These are phyloP conservation scores for Scenedesmus sp. DNA, from an alignment of 163 green algal genomes.

Conservation along the genomic window DNA sequence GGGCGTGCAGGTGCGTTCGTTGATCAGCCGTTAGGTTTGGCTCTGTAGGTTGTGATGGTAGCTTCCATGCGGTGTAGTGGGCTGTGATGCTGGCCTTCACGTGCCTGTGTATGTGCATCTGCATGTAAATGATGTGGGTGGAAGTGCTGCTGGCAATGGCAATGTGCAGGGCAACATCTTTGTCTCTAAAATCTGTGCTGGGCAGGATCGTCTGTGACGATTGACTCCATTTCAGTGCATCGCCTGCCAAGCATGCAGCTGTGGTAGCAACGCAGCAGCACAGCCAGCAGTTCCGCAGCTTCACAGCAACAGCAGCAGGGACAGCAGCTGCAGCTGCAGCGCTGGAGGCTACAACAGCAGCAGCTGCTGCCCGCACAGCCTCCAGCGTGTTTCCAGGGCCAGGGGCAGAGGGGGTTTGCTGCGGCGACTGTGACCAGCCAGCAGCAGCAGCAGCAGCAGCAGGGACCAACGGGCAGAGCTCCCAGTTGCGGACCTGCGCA, in stretches of 20 bases:
- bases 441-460: neutral
- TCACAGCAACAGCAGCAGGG: neutral
- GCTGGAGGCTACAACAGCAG: neutral
- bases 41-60: neutral
- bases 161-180: neutral
- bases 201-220: neutral
- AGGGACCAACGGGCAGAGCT: neutral
- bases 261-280: neutral
- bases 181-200: neutral
- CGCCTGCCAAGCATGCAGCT: neutral
- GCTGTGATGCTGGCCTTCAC: neutral
- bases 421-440: neutral
- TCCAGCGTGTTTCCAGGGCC: too few relatives aligned
- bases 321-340: neutral
- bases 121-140: too few relatives aligned
- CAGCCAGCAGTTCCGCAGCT: neutral
- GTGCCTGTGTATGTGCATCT: neutral
- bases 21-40: too few relatives aligned
- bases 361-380: neutral
- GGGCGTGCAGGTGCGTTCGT: slow-evolving; percentile 89
- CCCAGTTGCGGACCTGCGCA: neutral
- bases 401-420: neutral
- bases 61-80: neutral
- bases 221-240: neutral
- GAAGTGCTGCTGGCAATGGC: too few relatives aligned